phyloP scores from a whole-genome alignment of 2,329 filamentous ascomycete genomes.

The Ceratocystis ficicola region DNA sequence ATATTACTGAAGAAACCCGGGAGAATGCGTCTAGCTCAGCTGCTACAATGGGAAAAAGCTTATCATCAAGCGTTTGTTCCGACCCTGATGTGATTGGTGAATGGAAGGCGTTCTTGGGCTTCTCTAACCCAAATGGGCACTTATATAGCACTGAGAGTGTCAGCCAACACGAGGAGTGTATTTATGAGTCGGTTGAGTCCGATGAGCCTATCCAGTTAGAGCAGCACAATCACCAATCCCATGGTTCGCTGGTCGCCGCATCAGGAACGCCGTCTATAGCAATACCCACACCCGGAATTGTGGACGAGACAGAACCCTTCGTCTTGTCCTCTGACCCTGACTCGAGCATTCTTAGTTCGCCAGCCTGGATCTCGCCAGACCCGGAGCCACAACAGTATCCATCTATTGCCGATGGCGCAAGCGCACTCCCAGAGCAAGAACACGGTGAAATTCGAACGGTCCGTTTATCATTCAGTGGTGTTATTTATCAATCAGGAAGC shows the following conservation, averaged over 20 bases:
- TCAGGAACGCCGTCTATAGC: neutral
- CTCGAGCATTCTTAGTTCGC: neutral
- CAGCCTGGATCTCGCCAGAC: neutral
- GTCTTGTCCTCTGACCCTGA: constrained; percentile 11
- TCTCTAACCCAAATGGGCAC: constrained; percentile 1
- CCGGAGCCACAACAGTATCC: neutral
- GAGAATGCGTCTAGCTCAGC: neutral
- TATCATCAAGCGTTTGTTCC: constrained; percentile 12
- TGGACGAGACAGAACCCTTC: neutral
- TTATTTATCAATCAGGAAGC: constrained; percentile 7
- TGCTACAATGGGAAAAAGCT: constrained; percentile 4
- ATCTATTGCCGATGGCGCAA: neutral
- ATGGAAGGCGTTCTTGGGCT: constrained; percentile 15
- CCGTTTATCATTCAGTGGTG: neutral
- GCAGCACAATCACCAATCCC: neutral
- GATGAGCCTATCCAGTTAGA: neutral
- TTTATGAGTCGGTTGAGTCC: constrained; percentile 1
- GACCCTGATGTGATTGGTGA: constrained; percentile 14
- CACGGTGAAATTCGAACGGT: neutral
- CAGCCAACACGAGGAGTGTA: neutral
- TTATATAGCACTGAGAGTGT: neutral
- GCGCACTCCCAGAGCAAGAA: neutral
- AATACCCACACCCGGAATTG: neutral
- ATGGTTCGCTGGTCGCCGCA: neutral
- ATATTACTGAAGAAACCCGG: neutral